Base-by-base conservation (phyloP, 2,329 filamentous ascomycete species). In the Didymella pinodella region DNA sequence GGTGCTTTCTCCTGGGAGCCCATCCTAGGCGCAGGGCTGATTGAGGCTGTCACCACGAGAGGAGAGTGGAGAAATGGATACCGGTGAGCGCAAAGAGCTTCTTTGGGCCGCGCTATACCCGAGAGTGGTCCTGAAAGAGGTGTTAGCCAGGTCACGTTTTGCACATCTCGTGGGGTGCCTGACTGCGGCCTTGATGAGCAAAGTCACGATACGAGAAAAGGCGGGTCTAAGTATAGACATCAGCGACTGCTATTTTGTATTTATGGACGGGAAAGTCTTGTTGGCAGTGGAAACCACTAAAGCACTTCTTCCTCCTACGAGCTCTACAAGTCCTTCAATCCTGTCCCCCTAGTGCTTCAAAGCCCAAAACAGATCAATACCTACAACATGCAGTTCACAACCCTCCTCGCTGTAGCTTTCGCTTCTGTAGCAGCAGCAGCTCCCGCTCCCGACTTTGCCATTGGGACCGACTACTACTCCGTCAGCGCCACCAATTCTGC, bases 361-460 rank as follows among this genome's bases (percentile, higher is more conserved):
- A 25, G 26, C 31, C 32, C 12, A 14, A 16, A 22, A 22, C 38
- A n/a, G 41, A n/a, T 18, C 3, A 45, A 10, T 12, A 16, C 22
- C 5, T 34, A 10, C 29, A 45, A 10, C 5, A 57, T 57, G 54
- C 48, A 57, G 48, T 4, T 49, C 31, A 58, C 29, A 7, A 48
- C 20, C 31, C 18, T 58, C 26, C 36, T 58, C 40, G 48, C 49
- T 8, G n/a, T 48, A 14, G 38, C 49, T 2, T 29, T 58, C 11
- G 48, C 48, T 26, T 53, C 55, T 16, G 18, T 58, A 16, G 48
- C 55, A 8, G 22, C 29, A 0, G 55, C 55, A 20, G 40, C 31
- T 28, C 55, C 55, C 2, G 48, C 48, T 29, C 55, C 55, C 2
- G 55, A 53, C 38, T 53, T 53, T 25, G 44, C 36, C 2, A 58